phyloP scores from a whole-genome alignment of 78 protist genomes.

The Pigoraptor vietnamica region DNA sequence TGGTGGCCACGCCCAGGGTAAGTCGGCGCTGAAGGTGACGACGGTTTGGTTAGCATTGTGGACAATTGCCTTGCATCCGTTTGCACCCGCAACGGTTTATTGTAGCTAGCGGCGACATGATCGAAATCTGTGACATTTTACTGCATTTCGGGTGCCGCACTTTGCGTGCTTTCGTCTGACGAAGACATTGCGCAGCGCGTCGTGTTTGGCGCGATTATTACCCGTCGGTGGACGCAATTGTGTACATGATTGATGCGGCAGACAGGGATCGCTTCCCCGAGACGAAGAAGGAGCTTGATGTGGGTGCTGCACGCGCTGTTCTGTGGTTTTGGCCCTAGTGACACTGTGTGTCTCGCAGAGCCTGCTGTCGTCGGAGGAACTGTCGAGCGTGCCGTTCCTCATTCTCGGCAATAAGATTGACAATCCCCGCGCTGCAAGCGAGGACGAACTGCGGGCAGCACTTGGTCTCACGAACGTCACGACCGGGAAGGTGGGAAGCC shows the following conservation, averaged over 20 bases:
- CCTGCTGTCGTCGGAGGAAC: constrained; percentile 68
- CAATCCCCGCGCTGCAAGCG: constrained; percentile 73
- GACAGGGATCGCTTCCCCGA: constrained; percentile 87
- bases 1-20: constrained; percentile 94
- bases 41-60: too few species aligned
- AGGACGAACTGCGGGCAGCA: constrained; percentile 73
- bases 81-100: too few species aligned
- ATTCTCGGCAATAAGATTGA: constrained; percentile 99
- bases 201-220: constrained; percentile 92
- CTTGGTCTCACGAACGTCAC: constrained; percentile 76
- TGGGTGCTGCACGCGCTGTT: too few species aligned
- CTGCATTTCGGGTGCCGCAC: too few species aligned
- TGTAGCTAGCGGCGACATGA: too few species aligned
- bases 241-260: constrained; percentile 90
- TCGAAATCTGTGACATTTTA: too few species aligned
- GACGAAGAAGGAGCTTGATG: constrained; percentile 87
- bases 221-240: constrained; percentile 88
- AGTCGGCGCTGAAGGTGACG: too few species aligned
- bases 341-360: constrained; percentile 14
- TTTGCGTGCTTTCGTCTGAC: too few species aligned
- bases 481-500: constrained; percentile 71
- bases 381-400: constrained; percentile 89
- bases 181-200: constrained; percentile 76
- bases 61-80: too few species aligned
- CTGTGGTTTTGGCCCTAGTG: not conserved